Evolutionary conservation across 352 stramenopile species (phyloP).

Genomic region (Globisporangium solare): DNA sequence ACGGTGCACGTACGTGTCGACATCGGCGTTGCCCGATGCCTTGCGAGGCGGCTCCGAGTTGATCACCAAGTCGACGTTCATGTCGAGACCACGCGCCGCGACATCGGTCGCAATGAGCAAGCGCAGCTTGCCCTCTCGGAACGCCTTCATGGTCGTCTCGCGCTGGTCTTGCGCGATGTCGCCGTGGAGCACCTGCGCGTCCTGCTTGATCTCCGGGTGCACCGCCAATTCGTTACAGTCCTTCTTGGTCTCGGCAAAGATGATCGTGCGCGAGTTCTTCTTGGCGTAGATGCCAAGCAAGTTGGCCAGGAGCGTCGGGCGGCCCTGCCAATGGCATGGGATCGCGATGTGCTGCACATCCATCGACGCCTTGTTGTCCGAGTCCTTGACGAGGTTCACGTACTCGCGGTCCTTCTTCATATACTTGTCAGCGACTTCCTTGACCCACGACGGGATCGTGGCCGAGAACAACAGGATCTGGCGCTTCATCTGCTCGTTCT

Average conservation of each 20-base stretch:
- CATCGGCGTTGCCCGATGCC: constrained; percentile 83
- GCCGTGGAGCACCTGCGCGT: constrained; percentile 92
- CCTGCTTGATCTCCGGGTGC: constrained; percentile 84
- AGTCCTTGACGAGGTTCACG: constrained; percentile 91
- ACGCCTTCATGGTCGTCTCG: constrained; percentile 96
- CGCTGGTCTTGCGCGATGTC: constrained; percentile 97
- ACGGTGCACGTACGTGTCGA: constrained; percentile 98
- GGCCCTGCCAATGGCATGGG: constrained; percentile 89
- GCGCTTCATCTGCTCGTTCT: constrained; percentile 42
- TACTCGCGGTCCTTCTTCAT: constrained; percentile 86
- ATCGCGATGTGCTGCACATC: constrained; percentile 93
- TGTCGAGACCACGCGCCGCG: constrained; percentile 95
- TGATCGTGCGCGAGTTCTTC: constrained; percentile 89
- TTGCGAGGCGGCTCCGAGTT: constrained; percentile 91
- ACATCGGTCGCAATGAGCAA: constrained; percentile 97
- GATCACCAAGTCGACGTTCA: constrained; percentile 96
- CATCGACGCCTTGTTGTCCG: constrained; percentile 82
- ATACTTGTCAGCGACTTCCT: constrained; percentile 88
- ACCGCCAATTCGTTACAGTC: constrained; percentile 92
- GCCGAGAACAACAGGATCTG: constrained; percentile 93
- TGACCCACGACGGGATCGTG: constrained; percentile 92
- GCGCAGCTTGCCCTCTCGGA: constrained; percentile 93
- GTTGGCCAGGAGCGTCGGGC: constrained; percentile 66
- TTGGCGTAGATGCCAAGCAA: constrained; percentile 79
- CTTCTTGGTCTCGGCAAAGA: constrained; percentile 95